Evolutionary conservation across 768 basidiomycete species (phyloP), one percentile per base, ranked within the genome.

Genomic region (Lactarius evosmus): DNA sequence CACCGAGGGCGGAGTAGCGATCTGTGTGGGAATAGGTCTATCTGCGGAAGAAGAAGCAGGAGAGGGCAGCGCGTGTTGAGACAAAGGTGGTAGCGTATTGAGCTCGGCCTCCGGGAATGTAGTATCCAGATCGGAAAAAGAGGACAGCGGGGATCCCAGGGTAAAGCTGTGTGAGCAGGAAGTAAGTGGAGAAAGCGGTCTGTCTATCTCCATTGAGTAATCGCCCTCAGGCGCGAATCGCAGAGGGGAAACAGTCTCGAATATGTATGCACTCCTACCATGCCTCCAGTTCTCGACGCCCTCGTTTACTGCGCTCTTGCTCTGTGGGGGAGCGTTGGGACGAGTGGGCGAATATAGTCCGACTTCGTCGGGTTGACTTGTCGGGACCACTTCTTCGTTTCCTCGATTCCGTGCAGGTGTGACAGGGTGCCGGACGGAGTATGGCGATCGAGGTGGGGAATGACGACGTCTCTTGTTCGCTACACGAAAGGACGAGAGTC

Each of bases 281-380:
- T 56, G 54, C 54, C 59, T 65, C 63, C 63, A 65, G 30, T 51
- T 65, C 32, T 65, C 59, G 60, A 65, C 64, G 40, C 46, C 57
- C 25, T 65, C 59, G 19, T 56, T 59, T 22, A 44, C 49, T 41
- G 34, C 59, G 7, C 17, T 44, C 25, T 36, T 52, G 19, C 6
- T 25, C 46, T 36, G 59, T n/a, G 40, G 41, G 29, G 40, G 17
- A 16, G 11, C 7, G 17, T 50, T 50, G 32, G 55, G 27, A 9
- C 59, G 63, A 56, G 25, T 16, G 12, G 64, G 64, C 41, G 64
- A 51, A 52, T 65, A 65, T 2, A 65, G 27, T 30, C 59, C 64
- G n/a, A 44, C 27, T 65, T 65, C 64, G 32, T 55, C 41, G n/a
- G 64, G 33, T 52, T 65, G 64, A 27, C 64, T 65, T 14, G 64